These are phyloP conservation scores for Paraglomus occultum DNA, from an alignment of 192 early-diverging fungal species.

Conservation along the genomic window DNA sequence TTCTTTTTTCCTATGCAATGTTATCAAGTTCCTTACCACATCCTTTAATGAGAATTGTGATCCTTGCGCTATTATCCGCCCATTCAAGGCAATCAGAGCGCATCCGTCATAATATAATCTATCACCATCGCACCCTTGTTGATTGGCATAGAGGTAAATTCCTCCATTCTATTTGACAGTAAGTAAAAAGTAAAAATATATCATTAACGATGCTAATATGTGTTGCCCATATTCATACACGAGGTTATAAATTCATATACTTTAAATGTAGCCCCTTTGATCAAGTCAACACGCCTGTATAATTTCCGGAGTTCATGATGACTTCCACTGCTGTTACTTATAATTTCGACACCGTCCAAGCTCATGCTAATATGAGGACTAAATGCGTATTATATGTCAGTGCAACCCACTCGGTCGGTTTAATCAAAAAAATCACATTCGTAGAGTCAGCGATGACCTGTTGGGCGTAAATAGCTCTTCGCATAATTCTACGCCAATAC, in stretches of 20 bases:
- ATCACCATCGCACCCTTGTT: constrained; percentile 97
- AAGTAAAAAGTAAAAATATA: neutral
- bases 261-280: constrained; percentile 86
- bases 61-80: constrained; percentile 82
- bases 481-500: constrained; percentile 91
- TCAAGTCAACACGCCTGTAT: constrained; percentile 79
- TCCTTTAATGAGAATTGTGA: constrained; percentile 91
- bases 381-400: neutral
- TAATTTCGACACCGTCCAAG: constrained; percentile 95
- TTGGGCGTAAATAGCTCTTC: constrained; percentile 97
- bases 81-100: constrained; percentile 88
- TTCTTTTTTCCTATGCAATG: neutral
- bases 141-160: constrained; percentile 94
- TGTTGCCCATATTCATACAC: neutral
- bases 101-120: constrained; percentile 97
- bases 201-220: neutral
- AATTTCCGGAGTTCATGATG: constrained; percentile 98
- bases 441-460: constrained; percentile 44
- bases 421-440: neutral
- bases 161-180: constrained; percentile 71
- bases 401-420: neutral
- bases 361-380: constrained; percentile 94
- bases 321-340: constrained; percentile 92
- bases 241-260: constrained; percentile 35
- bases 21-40: constrained; percentile 56